Evolutionary conservation across 805 yeast species (phyloP).

Genomic region (Candida boleticola): DNA sequence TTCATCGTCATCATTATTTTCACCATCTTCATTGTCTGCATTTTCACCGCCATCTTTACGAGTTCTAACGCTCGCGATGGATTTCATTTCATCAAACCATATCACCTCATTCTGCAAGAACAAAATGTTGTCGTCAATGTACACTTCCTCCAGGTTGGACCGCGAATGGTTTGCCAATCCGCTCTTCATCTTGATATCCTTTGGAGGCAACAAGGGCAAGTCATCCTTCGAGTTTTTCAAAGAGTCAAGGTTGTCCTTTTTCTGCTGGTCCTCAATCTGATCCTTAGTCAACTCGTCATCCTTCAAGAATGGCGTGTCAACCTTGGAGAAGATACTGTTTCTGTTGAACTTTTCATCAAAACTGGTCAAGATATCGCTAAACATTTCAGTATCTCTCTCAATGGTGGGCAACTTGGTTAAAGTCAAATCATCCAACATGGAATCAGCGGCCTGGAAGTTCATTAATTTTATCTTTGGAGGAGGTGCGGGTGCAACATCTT

Average conservation of each 20-base stretch:
- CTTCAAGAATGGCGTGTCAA: conserved; percentile 26
- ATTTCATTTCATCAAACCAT: conserved; percentile 13
- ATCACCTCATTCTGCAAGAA: conserved; percentile 25
- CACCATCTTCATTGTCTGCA: not conserved
- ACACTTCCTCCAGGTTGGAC: conserved; percentile 20
- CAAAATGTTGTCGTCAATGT: conserved; percentile 31
- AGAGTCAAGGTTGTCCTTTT: conserved; percentile 14
- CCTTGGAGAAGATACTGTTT: conserved; percentile 5
- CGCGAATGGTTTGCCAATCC: conserved; percentile 3
- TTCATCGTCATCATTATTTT: conserved; percentile 3
- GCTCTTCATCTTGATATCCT: not conserved
- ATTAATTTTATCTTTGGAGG: conserved; percentile 2
- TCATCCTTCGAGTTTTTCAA: conserved; percentile 1
- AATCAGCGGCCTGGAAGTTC: not conserved
- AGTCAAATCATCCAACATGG: conserved; percentile 6
- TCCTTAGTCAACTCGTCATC: conserved; percentile 43
- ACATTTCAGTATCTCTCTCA: conserved; percentile 25
- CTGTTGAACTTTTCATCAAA: conserved; percentile 23
- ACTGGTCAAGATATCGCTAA: conserved; percentile 26
- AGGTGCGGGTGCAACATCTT: not conserved
- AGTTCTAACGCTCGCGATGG: not conserved
- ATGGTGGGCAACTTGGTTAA: conserved; percentile 21
- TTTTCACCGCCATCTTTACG: not conserved
- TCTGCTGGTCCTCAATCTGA: conserved; percentile 39
- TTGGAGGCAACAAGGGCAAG: not conserved